Evolutionary conservation across 768 basidiomycete genomes (phyloP), one percentile per base, ranked within the genome.

Genomic region (Leccinum variicolor): DNA sequence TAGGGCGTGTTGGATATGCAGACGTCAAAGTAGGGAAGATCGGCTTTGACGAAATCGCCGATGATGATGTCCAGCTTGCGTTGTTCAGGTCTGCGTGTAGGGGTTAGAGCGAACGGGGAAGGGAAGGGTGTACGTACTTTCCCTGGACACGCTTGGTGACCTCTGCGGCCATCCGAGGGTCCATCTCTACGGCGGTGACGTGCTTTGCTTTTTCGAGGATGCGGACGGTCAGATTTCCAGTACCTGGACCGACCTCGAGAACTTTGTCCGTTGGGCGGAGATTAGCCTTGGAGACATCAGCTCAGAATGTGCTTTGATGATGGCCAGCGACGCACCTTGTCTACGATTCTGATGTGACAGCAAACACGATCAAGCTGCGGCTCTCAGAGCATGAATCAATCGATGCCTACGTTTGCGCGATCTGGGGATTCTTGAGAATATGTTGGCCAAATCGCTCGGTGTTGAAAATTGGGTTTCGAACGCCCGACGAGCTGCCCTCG

Each of bases 1-100:
- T 98, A 99, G 1, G 97, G 97, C 1, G 97, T 99, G 70, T 99
- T 99, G 65, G 92, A 94, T 67, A 99, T 98, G 80, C 96, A 98
- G 55, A 97, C 97, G 73, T 98, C 96, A 59, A 99, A 98, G 75
- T 95, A 98, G 10, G 97, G 97, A 19, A 99, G 78, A 54, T 94
- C 92, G n/a, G 90, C 92, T 75, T 98, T 98, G 69, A 98, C 92
- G 69, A 98, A 98, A 74, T 99, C 97, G 50, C 96, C 97, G 57
- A 99, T 90, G 64, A 97, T 85, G 60, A 98, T 87, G 62, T 97
- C 92, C 1, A 99, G 84, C 68, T 96, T 96, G 63, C 90, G 84
- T 73, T 98, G 96, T 68, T 94, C 94, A 3, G 97, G 94, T 69
- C 95, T 99, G 66, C 29, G 13, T 6, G 11, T 21, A 7, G 13